Conservation (phyloP, 192 early-diverging fungal species). For the Backusella luteola region DNA sequence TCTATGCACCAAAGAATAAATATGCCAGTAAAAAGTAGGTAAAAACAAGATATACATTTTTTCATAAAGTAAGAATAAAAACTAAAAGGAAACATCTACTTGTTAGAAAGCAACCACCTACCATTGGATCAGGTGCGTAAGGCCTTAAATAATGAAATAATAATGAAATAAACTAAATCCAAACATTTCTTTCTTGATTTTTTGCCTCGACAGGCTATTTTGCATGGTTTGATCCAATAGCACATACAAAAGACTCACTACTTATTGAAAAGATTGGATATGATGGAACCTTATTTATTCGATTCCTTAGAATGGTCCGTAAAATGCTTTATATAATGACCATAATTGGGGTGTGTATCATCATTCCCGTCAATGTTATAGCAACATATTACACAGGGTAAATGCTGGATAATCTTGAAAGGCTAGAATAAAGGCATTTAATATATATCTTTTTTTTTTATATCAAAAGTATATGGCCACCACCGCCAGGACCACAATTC, state of each 20-base stretch:
- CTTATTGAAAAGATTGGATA: slow-evolving; percentile 64
- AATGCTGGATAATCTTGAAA: slow-evolving; percentile 19
- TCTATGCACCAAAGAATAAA: slow-evolving; percentile 49
- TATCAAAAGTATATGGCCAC: slow-evolving; percentile 21
- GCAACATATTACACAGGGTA: slow-evolving; percentile 47
- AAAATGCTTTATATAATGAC: slow-evolving; percentile 54
- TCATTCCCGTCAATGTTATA: slow-evolving; percentile 66
- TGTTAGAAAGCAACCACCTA: slow-evolving; percentile 57
- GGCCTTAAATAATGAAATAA: not conserved
- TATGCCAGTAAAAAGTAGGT: slow-evolving; percentile 37
- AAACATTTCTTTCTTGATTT: not conserved
- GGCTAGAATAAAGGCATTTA: not conserved
- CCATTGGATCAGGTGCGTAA: slow-evolving; percentile 44
- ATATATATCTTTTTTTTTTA: not conserved
- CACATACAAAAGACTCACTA: slow-evolving; percentile 52
- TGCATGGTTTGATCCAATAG: slow-evolving; percentile 60
- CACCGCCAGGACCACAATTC: slow-evolving; percentile 15
- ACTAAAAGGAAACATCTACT: not conserved
- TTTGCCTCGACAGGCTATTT: slow-evolving; percentile 34
- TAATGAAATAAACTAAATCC: not conserved
- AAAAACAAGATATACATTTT: slow-evolving; percentile 7
- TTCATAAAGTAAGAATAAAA: not conserved
- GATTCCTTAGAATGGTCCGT: slow-evolving; percentile 61
- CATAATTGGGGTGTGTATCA: slow-evolving; percentile 55
- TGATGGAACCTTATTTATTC: slow-evolving; percentile 70